Evolutionary conservation across 1,284 basidiomycete species (phyloP), one percentile per base, ranked within the genome.

Genomic region (Ustilago lituana): DNA sequence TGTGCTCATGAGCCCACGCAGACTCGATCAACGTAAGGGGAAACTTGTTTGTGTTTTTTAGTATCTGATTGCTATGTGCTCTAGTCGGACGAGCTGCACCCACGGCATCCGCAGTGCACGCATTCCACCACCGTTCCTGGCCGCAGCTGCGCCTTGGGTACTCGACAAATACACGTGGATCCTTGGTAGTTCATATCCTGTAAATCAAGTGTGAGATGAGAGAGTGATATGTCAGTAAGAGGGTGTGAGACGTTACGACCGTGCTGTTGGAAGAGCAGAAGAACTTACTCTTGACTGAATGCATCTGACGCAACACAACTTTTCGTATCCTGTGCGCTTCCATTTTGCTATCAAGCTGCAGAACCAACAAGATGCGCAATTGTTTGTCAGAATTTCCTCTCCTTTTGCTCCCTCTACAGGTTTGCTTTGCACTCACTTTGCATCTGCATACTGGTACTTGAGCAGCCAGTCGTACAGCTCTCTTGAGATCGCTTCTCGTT

Each of bases 251-350:
- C n/a, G n/a, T n/a, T n/a, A n/a, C n/a, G n/a, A n/a, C n/a, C n/a
- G n/a, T n/a, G n/a, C n/a, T n/a, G n/a, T n/a, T n/a, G n/a, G n/a
- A n/a, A n/a, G n/a, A n/a, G n/a, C n/a, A n/a, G n/a, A n/a, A n/a
- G 11, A 1, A 82, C 87, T 58, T 74, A 91, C 93, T 83, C 88
- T 88, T 3, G 93, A 93, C 84, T 98, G 95, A 56, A 99, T 97
- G 84, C 96, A 99, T 45, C 96, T 86, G 45, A 98, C 85, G 81
- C 96, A 99, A 83, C 96, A 99, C 31, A 98, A 86, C 82, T 98
- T 98, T 84, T 99, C 96, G 83, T 98, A 99, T 3, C 96, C 96
- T 10, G 91, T 85, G 84, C 97, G 96, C 86, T 98, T 98, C 96
- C 96, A 98, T 83, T 98, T 98, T 27, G 96, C 96, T 83, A 98